phyloP scores from a whole-genome alignment of 345 rosid genomes.

The Hevea brasiliensis region DNA sequence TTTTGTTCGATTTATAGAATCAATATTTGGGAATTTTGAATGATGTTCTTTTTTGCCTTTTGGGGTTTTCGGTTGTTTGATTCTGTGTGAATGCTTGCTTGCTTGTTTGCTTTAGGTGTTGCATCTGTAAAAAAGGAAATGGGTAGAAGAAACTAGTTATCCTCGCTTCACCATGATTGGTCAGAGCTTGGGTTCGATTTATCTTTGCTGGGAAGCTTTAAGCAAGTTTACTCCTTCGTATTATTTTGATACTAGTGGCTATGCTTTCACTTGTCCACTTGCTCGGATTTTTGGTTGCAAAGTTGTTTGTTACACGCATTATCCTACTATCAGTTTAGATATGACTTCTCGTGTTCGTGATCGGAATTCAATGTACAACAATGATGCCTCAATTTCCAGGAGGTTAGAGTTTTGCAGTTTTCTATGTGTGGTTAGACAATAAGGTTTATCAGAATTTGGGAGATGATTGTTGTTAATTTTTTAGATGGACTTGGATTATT shows the following conservation, averaged over 20 bases:
- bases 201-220: slow-evolving; percentile 87
- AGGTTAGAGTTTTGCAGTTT: slow-evolving; percentile 47
- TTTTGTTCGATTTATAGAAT: not conserved
- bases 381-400: slow-evolving; percentile 59
- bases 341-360: slow-evolving; percentile 85
- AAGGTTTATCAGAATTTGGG: not conserved
- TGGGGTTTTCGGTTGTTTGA: not conserved
- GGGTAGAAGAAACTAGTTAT: slow-evolving; percentile 82
- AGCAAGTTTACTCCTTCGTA: slow-evolving; percentile 67
- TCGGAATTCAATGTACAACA: slow-evolving; percentile 77
- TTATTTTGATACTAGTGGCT: slow-evolving; percentile 83
- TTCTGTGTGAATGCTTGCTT: not conserved
- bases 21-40: slow-evolving; percentile 11
- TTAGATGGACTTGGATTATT: not conserved
- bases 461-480: not conserved
- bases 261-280: slow-evolving; percentile 89
- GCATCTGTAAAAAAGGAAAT: slow-evolving; percentile 65
- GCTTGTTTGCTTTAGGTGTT: slow-evolving; percentile 73
- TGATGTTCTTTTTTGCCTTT: not conserved
- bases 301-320: slow-evolving; percentile 91
- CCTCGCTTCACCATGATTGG: slow-evolving; percentile 96
- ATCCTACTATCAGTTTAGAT: slow-evolving; percentile 89
- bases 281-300: slow-evolving; percentile 92
- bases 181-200: slow-evolving; percentile 90
- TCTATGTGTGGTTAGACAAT: not conserved